These are phyloP conservation scores for Collybia nuda DNA, from an alignment of 768 basidiomycete species.

Conservation along the genomic window DNA sequence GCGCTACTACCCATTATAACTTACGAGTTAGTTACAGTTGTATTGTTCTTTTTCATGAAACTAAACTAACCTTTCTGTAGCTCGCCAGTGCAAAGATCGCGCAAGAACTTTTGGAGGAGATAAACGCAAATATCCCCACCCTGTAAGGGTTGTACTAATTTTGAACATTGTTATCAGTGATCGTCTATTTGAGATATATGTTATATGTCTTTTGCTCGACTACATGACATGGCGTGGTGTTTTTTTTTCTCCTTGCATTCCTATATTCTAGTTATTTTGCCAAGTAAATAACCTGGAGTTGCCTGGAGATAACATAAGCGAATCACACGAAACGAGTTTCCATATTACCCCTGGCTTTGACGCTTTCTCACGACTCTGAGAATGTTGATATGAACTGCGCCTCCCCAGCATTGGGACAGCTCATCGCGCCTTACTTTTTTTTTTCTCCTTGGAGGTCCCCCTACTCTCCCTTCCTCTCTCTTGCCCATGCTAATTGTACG, in stretches of 20 bases:
- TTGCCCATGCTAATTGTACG: conserved; percentile 16
- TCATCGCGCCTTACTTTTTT: no score
- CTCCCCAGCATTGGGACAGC: no score
- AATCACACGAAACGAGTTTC: not conserved
- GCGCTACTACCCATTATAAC: conserved; percentile 68
- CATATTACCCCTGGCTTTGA: not conserved
- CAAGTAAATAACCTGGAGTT: not conserved
- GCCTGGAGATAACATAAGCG: not conserved
- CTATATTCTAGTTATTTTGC: no score
- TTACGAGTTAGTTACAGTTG: conserved; percentile 52
- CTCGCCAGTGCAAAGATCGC: conserved; percentile 71
- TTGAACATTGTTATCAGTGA: not conserved
- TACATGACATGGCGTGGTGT: no score
- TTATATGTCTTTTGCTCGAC: no score
- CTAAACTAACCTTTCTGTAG: conserved; percentile 29
- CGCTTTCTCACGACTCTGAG: no score
- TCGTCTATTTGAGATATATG: no score
- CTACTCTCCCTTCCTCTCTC: no score
- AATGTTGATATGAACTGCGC: no score
- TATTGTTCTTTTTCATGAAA: conserved; percentile 5
- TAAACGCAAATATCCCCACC: conserved; percentile 46
- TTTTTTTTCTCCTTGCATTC: no score
- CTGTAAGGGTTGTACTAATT: conserved; percentile 14
- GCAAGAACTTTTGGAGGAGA: conserved; percentile 62
- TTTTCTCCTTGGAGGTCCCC: no score